Conservation (phyloP, 2,329 filamentous ascomycete species). For the Penicillium sp. region DNA sequence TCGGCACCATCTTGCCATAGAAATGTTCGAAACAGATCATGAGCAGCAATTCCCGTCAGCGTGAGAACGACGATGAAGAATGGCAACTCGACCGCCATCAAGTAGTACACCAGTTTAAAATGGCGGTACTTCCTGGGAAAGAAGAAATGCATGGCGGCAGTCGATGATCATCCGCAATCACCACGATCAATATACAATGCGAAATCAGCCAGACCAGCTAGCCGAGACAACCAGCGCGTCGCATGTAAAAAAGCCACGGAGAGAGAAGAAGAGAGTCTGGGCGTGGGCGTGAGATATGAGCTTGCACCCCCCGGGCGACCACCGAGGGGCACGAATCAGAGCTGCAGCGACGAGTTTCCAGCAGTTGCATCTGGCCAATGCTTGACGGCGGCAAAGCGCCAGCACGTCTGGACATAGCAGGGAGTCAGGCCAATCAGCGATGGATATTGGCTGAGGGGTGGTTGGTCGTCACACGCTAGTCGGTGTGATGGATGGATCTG, state of each 20-base stretch:
- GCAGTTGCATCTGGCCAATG: slow-evolving; percentile 34
- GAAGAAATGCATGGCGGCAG: slow-evolving; percentile 34
- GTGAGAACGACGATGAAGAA: slow-evolving; percentile 54
- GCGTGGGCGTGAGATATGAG: slow-evolving; percentile 29
- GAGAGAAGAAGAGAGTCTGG: slow-evolving; percentile 14
- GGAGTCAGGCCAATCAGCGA: slow-evolving; percentile 28
- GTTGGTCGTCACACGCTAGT: slow-evolving; percentile 32
- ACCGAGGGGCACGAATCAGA: slow-evolving; percentile 28
- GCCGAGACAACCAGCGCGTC: slow-evolving; percentile 30
- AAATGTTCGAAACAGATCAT: slow-evolving; percentile 55
- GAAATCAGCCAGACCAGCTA: slow-evolving; percentile 36
- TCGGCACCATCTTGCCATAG: slow-evolving; percentile 58
- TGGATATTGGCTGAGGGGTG: slow-evolving; percentile 16
- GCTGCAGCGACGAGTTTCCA: slow-evolving; percentile 22
- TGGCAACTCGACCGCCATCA: slow-evolving; percentile 52
- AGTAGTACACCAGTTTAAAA: slow-evolving; percentile 47
- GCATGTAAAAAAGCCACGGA: slow-evolving; percentile 20
- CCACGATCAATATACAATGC: slow-evolving; percentile 7
- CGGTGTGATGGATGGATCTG: slow-evolving; percentile 33
- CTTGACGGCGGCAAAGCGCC: slow-evolving; percentile 32
- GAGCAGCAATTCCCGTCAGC: slow-evolving; percentile 57
- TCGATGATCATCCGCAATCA: not conserved
- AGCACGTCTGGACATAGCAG: slow-evolving; percentile 18
- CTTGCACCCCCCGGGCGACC: slow-evolving; percentile 17
- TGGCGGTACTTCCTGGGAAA: slow-evolving; percentile 52